These are phyloP conservation scores for Heimioporus sp. DNA, from an alignment of 768 basidiomycete genomes.

Conservation along the genomic window DNA sequence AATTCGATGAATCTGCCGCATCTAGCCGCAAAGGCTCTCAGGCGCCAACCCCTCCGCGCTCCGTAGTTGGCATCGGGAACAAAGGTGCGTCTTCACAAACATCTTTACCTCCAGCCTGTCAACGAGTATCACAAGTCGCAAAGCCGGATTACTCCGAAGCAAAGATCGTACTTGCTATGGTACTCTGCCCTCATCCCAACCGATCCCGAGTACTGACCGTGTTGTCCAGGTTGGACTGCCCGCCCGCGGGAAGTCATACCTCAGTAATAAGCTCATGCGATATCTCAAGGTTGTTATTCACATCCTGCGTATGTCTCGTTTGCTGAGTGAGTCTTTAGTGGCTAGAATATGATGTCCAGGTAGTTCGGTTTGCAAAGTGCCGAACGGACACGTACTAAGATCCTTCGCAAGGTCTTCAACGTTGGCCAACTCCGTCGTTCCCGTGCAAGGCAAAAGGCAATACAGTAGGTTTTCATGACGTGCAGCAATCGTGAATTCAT, in stretches of 20 bases:
- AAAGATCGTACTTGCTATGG: slow-evolving; percentile 98
- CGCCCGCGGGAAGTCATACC: slow-evolving; percentile 97
- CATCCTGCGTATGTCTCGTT: background rate
- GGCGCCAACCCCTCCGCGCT: slow-evolving; percentile 74
- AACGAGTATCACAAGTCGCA: slow-evolving; percentile 52
- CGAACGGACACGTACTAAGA: background rate
- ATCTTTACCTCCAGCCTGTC: background rate
- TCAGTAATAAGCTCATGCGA: slow-evolving; percentile 96
- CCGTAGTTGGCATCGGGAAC: slow-evolving; percentile 86
- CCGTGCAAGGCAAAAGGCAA: slow-evolving; percentile 77
- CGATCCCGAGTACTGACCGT: background rate
- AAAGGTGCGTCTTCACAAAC: slow-evolving; percentile 54
- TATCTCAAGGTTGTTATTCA: slow-evolving; percentile 75
- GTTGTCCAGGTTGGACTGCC: slow-evolving; percentile 82
- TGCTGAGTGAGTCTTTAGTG: slow-evolving; percentile 54
- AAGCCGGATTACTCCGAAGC: slow-evolving; percentile 99
- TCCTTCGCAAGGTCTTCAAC: slow-evolving; percentile 78
- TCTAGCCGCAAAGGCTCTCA: slow-evolving; percentile 69
- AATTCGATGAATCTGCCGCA: slow-evolving; percentile 73
- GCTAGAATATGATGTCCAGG: slow-evolving; percentile 97
- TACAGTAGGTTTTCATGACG: slow-evolving; percentile 47
- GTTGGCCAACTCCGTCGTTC: slow-evolving; percentile 92
- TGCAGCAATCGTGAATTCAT: slow-evolving; percentile 4
- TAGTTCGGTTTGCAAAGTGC: slow-evolving; percentile 21
- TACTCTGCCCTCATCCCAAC: slow-evolving; percentile 28